Conservation (phyloP, 164 flowering plant genomes). For the Vitis rotundifolia region DNA sequence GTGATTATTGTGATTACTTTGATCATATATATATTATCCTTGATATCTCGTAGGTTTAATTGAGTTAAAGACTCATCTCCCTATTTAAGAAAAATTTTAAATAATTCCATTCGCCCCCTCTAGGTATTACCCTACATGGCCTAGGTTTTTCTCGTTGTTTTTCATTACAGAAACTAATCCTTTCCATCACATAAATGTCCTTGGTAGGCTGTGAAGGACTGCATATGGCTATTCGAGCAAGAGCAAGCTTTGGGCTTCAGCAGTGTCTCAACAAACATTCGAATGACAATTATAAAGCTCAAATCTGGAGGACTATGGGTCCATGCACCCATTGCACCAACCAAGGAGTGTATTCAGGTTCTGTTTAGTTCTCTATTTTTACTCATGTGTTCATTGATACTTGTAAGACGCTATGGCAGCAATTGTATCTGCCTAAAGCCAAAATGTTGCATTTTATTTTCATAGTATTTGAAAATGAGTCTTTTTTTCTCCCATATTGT, state of each 20-base stretch:
- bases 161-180: too few relatives aligned
- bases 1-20: too few relatives aligned
- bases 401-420: background rate
- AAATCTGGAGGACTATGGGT: slow-evolving; percentile 97
- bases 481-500: background rate
- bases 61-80: too few relatives aligned
- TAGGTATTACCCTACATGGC: too few relatives aligned
- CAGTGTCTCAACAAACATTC: slow-evolving; percentile 89
- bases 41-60: too few relatives aligned
- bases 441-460: too few relatives aligned
- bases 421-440: too few relatives aligned
- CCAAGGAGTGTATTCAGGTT: slow-evolving; percentile 92
- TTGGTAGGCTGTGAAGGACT: slow-evolving; percentile 74
- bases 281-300: slow-evolving; percentile 97
- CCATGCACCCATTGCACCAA: slow-evolving; percentile 99
- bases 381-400: background rate
- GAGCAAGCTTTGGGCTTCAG: slow-evolving; percentile 98
- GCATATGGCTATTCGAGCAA: slow-evolving; percentile 95
- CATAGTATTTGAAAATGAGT: too few relatives aligned
- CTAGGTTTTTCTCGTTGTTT: too few relatives aligned
- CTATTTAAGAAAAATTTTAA: too few relatives aligned
- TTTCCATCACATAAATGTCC: background rate
- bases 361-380: slow-evolving; percentile 3
- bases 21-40: too few relatives aligned
- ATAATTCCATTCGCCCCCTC: too few relatives aligned